Conservation (phyloP, 768 basidiomycete genomes). For the Multifurca ochricompacta region DNA sequence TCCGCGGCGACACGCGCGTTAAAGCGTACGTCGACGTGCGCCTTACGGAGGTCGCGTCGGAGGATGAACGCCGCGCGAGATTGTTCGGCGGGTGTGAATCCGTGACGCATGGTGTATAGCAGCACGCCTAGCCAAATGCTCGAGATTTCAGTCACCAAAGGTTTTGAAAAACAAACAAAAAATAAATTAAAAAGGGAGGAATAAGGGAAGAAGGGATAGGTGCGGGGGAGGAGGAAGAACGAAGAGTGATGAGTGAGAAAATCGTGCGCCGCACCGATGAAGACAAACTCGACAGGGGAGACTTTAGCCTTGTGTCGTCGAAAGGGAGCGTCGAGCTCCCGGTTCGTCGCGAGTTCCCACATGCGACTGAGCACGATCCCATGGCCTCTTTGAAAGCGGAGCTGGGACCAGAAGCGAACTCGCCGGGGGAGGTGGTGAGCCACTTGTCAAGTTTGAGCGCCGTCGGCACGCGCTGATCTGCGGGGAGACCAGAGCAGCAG, state of each 20-base stretch:
- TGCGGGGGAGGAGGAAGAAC: neutral
- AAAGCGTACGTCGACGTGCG: slow-evolving; percentile 56
- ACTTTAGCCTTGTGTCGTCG: slow-evolving; percentile 44
- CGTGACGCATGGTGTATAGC: slow-evolving; percentile 45
- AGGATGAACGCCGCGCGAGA: slow-evolving; percentile 51
- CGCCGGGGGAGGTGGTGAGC: slow-evolving; percentile 24
- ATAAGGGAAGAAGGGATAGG: too few relatives aligned
- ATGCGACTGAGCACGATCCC: slow-evolving; percentile 45
- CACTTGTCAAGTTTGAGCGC: slow-evolving; percentile 47
- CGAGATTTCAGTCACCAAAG: too few relatives aligned
- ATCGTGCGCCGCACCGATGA: slow-evolving; percentile 71
- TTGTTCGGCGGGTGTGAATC: slow-evolving; percentile 35
- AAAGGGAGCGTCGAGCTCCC: slow-evolving; percentile 27
- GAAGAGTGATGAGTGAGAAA: too few relatives aligned
- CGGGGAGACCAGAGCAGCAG: slow-evolving; percentile 49
- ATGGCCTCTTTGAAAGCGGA: slow-evolving; percentile 47
- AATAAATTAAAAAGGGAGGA: neutral
- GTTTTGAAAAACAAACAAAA: too few relatives aligned
- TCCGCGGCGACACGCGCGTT: slow-evolving; percentile 47
- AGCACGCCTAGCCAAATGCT: slow-evolving; percentile 63
- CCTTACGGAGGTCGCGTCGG: slow-evolving; percentile 45
- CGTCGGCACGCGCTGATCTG: slow-evolving; percentile 34
- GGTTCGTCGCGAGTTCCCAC: slow-evolving; percentile 41
- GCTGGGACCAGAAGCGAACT: slow-evolving; percentile 36
- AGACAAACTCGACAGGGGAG: slow-evolving; percentile 71